These are phyloP conservation scores for Gastrolobium bilobum DNA, from an alignment of 306 rosid species.

Conservation along the genomic window DNA sequence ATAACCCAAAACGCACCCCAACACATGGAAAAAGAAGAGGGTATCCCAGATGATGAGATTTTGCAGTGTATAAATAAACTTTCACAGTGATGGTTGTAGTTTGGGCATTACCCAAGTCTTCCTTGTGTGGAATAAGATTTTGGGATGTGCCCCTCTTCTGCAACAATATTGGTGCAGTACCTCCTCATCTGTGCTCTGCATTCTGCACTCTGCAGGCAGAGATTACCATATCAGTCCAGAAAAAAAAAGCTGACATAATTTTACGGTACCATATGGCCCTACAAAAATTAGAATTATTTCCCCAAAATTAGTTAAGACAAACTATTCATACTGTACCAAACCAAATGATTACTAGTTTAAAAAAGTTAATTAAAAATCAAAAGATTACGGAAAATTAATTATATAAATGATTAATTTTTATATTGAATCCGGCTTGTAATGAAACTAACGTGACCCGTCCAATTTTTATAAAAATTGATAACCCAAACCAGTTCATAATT, in stretches of 20 bases:
- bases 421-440: too few relatives aligned
- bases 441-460: too few relatives aligned
- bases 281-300: slow-evolving; percentile 11
- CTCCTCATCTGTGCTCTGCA: not conserved
- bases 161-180: slow-evolving; percentile 20
- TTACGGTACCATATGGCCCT: not conserved
- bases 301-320: slow-evolving; percentile 32
- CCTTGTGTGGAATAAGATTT: slow-evolving; percentile 31
- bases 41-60: not conserved
- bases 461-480: too few relatives aligned
- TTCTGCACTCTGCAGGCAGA: slow-evolving; percentile 13
- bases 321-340: not conserved
- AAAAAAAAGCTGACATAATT: not conserved
- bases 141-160: slow-evolving; percentile 27
- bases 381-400: too few relatives aligned
- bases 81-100: slow-evolving; percentile 43
- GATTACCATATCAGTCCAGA: slow-evolving; percentile 37
- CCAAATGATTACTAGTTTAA: not conserved
- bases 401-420: too few relatives aligned
- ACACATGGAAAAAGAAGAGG: not conserved
- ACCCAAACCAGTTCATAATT: too few relatives aligned
- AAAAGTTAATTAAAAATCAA: not conserved
- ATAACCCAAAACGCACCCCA: slow-evolving; percentile 7
- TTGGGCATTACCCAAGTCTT: slow-evolving; percentile 35
- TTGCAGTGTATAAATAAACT: slow-evolving; percentile 25